Base-by-base conservation (phyloP, 1,284 basidiomycete genomes). In the Trametes sp. region DNA sequence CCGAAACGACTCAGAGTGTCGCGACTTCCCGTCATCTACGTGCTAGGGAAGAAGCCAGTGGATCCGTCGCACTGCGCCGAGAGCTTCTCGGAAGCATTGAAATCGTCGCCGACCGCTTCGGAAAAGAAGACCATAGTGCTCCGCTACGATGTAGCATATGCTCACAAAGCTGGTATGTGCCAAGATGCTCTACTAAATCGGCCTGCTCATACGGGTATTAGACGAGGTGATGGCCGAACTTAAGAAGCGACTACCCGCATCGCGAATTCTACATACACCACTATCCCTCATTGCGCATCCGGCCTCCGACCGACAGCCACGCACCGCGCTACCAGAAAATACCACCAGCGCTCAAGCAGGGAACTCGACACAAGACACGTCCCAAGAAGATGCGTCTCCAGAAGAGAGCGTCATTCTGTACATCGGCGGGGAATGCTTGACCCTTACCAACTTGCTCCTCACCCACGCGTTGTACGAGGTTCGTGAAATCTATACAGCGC, bases 381-480 rank as follows among this genome's bases (percentile, higher is more conserved):
- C 24, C 8, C 57, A 61, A 11, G 16, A 13, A 1, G 53, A 63
- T 1, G 55, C 48, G 3, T 38, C 61, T 4, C 60, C 62, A 2
- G 65, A 70, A 28, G 54, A 69, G n/a, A 64, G 48, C n/a, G 76
- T 76, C 0, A 84, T 96, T 45, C 79, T 96, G 54, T 98, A 96
- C 74, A 81, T 98, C 38, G 97, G 97, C 1, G 82, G 84, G 21
- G 94, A 98, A 74, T 91, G 88, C 57, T 84, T 96, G 7, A 85
- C 86, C 0, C 81, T 98, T 42, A 93, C 93, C 19, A 98, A 98
- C 70, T 75, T 98, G 3, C 82, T 98, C 44, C 89, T 98, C 80
- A 95, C 90, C 0, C 86, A 96, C 69, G 78, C 83, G 2, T 73
- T 72, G 16, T 82, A 78, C 55, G 74, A 80, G 48, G 82, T 85